Percentiles rank a stretch among this genome's conserved stretches.
These are phyloP conservation scores for Gossypium turneri DNA, from an alignment of 345 rosid genomes.

Conservation along the genomic window DNA sequence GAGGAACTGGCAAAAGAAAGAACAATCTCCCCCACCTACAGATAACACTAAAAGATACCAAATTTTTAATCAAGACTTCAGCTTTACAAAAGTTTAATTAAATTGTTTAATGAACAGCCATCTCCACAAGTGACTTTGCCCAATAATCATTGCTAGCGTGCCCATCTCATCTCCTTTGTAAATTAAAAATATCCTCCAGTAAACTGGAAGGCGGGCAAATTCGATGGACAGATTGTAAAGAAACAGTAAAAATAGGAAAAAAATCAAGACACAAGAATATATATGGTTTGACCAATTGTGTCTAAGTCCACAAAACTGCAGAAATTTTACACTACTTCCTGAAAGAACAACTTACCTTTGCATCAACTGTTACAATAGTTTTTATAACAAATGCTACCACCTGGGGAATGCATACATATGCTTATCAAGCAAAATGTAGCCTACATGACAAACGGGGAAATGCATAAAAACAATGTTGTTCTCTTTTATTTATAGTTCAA, in stretches of 20 bases:
- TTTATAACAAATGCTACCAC: too few relatives aligned
- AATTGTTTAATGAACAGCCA: constrained; percentile 6
- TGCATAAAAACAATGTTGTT: not conserved
- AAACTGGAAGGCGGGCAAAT: not conserved
- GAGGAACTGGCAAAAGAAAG: not conserved
- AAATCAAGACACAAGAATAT: too few relatives aligned
- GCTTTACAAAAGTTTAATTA: not conserved
- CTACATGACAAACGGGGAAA: not conserved
- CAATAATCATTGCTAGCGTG: not conserved
- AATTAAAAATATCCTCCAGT: not conserved
- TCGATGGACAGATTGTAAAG: not conserved
- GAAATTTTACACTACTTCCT: too few relatives aligned
- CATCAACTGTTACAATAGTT: too few relatives aligned
- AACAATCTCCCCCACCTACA: not conserved
- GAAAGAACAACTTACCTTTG: too few relatives aligned
- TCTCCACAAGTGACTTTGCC: not conserved
- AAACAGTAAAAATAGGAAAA: too few relatives aligned
- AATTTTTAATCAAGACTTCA: not conserved
- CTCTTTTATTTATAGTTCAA: not conserved
- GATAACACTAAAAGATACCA: too few relatives aligned
- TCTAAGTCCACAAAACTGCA: too few relatives aligned
- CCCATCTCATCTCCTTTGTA: not conserved
- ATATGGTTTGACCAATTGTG: too few relatives aligned
- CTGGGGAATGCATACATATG: too few relatives aligned
- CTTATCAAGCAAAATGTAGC: not conserved